Evolutionary conservation across 176 grass and related monocot species (phyloP).

Genomic region (Paspalum notatum): DNA sequence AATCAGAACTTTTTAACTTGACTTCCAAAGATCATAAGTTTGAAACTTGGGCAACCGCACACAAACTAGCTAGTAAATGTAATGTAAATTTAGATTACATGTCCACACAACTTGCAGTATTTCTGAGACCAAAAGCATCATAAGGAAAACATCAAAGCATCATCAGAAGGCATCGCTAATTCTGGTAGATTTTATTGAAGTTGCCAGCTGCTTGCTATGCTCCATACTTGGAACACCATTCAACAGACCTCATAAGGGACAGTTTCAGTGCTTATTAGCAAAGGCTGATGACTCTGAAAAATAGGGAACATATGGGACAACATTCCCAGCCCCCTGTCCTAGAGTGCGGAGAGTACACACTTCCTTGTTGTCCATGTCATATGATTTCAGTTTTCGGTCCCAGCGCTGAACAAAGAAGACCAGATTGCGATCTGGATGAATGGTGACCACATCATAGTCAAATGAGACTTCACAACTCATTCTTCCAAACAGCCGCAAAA

Average conservation of each 20-base stretch:
- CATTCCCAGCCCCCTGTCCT: neutral
- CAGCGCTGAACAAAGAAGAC: neutral
- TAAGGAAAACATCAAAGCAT: neutral
- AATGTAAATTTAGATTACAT: no score
- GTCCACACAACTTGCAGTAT: no score
- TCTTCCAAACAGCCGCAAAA: neutral
- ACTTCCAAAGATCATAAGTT: no score
- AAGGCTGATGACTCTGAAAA: neutral
- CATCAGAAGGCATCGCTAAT: neutral
- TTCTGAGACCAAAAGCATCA: no score
- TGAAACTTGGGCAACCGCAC: no score
- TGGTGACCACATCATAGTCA: neutral
- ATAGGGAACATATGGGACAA: neutral
- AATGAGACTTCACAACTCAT: neutral
- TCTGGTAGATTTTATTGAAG: neutral
- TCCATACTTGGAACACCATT: neutral
- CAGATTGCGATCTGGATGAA: no score
- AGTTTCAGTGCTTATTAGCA: neutral
- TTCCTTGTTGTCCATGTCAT: conserved; percentile 21
- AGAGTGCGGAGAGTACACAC: no score
- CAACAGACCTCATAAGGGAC: neutral
- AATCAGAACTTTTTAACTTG: no score
- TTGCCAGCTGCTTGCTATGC: neutral
- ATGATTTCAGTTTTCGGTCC: conserved; percentile 1
- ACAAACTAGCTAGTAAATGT: no score